A percentile compares a stretch with the other conserved stretches of the same genome.
These are phyloP conservation scores for Straminergon stramineum DNA, from an alignment of 225 moss, liverwort and hornwort species.

Conservation along the genomic window DNA sequence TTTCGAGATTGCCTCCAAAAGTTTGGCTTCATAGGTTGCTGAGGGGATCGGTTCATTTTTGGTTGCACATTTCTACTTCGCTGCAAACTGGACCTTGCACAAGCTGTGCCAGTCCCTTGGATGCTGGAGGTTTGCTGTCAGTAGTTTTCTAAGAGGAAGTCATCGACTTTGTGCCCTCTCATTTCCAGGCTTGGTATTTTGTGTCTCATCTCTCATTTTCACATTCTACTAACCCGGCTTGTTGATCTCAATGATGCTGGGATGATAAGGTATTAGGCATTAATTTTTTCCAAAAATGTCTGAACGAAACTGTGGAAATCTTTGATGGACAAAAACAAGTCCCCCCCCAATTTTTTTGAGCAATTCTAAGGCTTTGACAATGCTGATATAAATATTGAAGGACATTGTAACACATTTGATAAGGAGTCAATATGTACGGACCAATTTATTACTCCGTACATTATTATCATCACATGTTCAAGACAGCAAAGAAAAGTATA, in stretches of 20 bases:
- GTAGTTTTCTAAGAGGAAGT: not conserved
- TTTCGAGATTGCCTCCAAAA: conserved; percentile 93
- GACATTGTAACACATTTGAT: not conserved
- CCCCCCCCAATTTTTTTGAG: no score
- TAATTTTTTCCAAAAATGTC: not conserved
- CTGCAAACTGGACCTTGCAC: not conserved
- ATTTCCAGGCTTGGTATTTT: not conserved
- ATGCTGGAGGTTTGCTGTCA: not conserved
- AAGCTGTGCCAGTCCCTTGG: not conserved
- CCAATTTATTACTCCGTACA: not conserved
- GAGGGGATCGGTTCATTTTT: not conserved
- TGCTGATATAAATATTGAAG: not conserved
- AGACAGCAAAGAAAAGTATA: not conserved
- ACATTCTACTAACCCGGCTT: not conserved
- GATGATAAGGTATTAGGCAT: not conserved
- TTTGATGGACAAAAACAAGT: not conserved
- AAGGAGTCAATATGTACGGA: not conserved
- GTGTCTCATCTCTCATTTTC: not conserved
- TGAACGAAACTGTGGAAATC: not conserved
- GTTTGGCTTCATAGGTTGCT: conserved; percentile 50
- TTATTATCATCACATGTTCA: not conserved
- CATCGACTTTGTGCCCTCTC: not conserved
- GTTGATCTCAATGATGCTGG: not conserved
- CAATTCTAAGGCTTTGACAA: not conserved
- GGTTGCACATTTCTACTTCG: not conserved